Base-by-base conservation (phyloP, 768 basidiomycete species). In the Leccinum incarnatum region DNA sequence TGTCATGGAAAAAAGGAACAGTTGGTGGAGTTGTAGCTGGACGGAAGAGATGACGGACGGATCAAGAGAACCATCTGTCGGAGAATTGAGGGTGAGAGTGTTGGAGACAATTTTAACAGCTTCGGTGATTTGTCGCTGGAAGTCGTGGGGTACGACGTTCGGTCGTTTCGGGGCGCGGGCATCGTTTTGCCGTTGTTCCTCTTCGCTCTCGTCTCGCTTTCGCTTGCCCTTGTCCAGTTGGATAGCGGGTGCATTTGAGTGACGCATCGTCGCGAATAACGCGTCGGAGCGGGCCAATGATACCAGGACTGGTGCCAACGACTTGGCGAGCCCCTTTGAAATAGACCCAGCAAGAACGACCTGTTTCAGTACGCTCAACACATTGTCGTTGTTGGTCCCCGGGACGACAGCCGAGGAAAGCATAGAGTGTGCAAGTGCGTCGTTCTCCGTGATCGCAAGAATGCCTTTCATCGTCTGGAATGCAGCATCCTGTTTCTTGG, bases 1-100 rank as follows among this genome's bases (percentile, higher is more conserved):
- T 11, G 88, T 91, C 58, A 90, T 84, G 1, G 87, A 83, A 68
- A 92, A 93, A 29, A 91, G 77, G 68, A 91, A 91, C 10, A 91
- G 76, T 62, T 91, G 89, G 61, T 92, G 89, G 14, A 92, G 79
- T 36, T 83, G 84, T 12, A 83, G 72, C 57, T 89, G 88, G 27
- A 92, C 84, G 51, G 88, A 85, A n/a, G 86, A 75, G 51, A 92
- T 81, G 57, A 89, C 70, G 29, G 78, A 66, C 12, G 87, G 78
- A 64, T 85, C 82, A 51, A 87, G 76, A 2, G 79, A 71, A 42
- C 77, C 78, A 19, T 75, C 63, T 25, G 79, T 55, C 30, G 68
- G 55, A 30, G 69, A 60, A n/a, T 61, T 68, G 27, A 80, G 69
- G 8, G 67, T 67, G 49, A 90, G 75, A 10, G 83, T 77, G 34